Evolutionary conservation across 345 rosid genomes (phyloP), one percentile per base, ranked within the genome.

Genomic region (Eucalyptus fibrosa): DNA sequence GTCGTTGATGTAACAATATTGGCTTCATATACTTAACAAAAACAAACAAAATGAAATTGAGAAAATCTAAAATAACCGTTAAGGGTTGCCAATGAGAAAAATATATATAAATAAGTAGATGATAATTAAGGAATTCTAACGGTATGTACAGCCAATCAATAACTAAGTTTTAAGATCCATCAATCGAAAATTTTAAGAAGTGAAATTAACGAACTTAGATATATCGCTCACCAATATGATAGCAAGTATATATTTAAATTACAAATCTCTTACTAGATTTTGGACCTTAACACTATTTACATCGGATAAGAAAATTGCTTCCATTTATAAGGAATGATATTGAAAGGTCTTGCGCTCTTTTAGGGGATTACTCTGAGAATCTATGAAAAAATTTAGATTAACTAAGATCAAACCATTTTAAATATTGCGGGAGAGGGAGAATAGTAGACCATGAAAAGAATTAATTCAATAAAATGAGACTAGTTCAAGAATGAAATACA

Each of bases 121-220:
- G 72, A 65, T 30, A 65, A n/a, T 13, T 7, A 65, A 65, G 34
- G 72, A 65, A 65, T 65, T n/a, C 32, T 14, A 65, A 65, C 2
- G 3, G 3, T 30, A 65, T 4, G 37, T 65, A 30, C 10, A 0
- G 72, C 32, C 2, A 65, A n/a, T 65, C 8, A 15, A 0, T 65
- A 65, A n/a, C 72, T 30, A 65, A 30, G 37, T n/a, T 65, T 14
- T 16, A 65, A 65, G 9, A 65, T 65, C 37, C 72, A 65, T 4
- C 2, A 4, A 0, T n/a, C 3, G 10, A 65, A 1, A 28, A 14
- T 65, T 65, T 65, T 14, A 60, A 60, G 67, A 60, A 60, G 67
- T 60, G 4, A 60, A 60, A 28, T 26, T 12, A 56, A 60, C n/a
- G 1, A 60, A 60, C 67, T 26, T 60, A 26, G n/a, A 26, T 26